phyloP scores from a whole-genome alignment of 1,284 basidiomycete species.

The Peniophora sp. region DNA sequence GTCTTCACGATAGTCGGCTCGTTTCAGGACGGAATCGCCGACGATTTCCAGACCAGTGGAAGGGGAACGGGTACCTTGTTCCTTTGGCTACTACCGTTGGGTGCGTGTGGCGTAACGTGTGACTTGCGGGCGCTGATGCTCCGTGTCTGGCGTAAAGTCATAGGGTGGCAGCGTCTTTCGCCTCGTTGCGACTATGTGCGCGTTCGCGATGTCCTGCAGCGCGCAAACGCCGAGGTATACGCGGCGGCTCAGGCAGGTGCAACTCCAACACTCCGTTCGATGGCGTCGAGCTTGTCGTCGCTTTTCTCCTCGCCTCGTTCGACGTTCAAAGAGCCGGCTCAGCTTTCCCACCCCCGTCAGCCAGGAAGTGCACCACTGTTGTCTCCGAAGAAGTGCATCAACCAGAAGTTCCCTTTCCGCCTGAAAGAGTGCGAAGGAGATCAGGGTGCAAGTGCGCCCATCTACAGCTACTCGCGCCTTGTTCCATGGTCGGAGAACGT shows the following conservation, averaged over 20 bases:
- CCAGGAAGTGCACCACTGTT: not conserved
- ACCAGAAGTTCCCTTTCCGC: not conserved
- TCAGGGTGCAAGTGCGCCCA: not conserved
- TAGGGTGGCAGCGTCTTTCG: not conserved
- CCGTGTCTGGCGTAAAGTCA: not conserved
- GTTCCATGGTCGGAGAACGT: not conserved
- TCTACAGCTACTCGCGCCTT: not conserved
- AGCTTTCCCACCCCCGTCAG: no score
- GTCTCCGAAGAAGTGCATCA: not conserved
- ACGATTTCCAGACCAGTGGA: not conserved
- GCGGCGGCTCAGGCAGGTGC: no score
- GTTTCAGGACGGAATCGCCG: not conserved
- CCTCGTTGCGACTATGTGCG: not conserved
- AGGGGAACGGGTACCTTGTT: not conserved
- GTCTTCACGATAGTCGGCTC: no score
- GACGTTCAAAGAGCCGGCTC: no score
- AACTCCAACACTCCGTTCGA: not conserved
- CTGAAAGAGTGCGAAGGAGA: not conserved
- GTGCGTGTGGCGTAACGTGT: not conserved
- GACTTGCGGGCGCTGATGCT: not conserved
- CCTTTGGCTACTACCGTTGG: not conserved
- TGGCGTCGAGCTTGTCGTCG: not conserved
- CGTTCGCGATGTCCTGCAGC: not conserved
- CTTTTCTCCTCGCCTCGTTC: no score
- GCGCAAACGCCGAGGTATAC: not conserved